These are phyloP conservation scores for Sambucus nigra DNA, from an alignment of 129 eudicot genomes.

Conservation along the genomic window DNA sequence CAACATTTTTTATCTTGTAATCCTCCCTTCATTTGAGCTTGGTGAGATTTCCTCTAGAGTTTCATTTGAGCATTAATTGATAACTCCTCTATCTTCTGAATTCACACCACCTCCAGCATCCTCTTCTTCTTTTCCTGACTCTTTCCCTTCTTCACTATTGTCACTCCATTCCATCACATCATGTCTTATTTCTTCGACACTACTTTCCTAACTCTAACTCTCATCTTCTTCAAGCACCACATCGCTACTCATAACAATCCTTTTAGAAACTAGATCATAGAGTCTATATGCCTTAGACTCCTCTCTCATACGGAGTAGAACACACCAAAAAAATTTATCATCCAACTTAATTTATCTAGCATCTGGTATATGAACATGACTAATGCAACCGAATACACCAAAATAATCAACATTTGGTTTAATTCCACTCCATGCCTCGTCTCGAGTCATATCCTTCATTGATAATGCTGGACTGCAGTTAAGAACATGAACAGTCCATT, in stretches of 20 bases:
- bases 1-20: no score
- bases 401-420: neutral
- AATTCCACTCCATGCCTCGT: neutral
- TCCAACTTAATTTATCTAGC: no score
- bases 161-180: no score
- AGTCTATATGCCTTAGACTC: neutral
- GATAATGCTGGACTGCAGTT: neutral
- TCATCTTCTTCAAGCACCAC: neutral
- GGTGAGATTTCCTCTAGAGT: no score
- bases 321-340: no score
- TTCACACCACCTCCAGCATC: no score
- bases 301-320: neutral
- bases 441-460: neutral
- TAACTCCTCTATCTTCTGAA: neutral
- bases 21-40: no score
- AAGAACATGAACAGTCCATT: neutral
- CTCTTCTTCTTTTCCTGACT: no score
- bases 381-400: neutral
- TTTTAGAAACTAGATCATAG: neutral
- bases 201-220: neutral
- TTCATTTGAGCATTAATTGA: neutral
- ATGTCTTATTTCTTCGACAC: no score
- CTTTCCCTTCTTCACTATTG: no score
- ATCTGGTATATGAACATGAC: conserved; percentile 1
- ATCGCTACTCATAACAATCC: neutral